Evolutionary conservation across 2,329 filamentous ascomycete genomes (phyloP).

Genomic region (Capronia americana): DNA sequence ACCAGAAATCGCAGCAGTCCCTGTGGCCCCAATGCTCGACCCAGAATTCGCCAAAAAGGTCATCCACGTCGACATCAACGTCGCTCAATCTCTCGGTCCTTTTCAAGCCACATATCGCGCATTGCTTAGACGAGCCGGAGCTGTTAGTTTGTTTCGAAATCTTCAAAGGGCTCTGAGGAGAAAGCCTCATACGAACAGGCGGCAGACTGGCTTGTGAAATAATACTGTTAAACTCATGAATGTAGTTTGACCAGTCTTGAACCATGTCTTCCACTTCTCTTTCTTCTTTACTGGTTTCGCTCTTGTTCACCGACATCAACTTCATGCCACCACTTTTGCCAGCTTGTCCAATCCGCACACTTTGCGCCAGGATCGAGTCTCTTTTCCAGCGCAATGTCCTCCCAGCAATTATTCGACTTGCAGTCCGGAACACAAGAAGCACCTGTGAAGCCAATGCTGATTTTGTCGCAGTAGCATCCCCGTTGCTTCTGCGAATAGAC

Average conservation of each 20-base stretch:
- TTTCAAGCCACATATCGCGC: conserved; percentile 85
- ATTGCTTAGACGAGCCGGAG: conserved; percentile 52
- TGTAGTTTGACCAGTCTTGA: conserved; percentile 74
- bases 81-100: conserved; percentile 81
- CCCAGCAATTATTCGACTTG: conserved; percentile 81
- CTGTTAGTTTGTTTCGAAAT: conserved; percentile 37
- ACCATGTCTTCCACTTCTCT: conserved; percentile 81
- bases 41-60: conserved; percentile 98
- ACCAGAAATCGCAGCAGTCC: conserved; percentile 85
- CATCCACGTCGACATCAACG: conserved; percentile 78
- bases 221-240: conserved; percentile 75
- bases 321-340: conserved; percentile 86
- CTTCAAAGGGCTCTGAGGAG: conserved; percentile 17
- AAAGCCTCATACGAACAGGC: conserved; percentile 27
- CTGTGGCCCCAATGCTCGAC: conserved; percentile 83
- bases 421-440: conserved; percentile 56
- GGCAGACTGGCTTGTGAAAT: conserved; percentile 48
- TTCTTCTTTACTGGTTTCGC: conserved; percentile 81
- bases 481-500: conserved; percentile 37
- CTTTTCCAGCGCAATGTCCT: conserved; percentile 89
- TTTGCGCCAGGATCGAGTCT: conserved; percentile 81
- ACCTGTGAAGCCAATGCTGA: conserved; percentile 20
- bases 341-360: conserved; percentile 81
- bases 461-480: conserved; percentile 14
- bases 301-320: conserved; percentile 81